Percentiles rank a stretch among this genome's conserved stretches.
phyloP scores from a whole-genome alignment of 2,329 filamentous ascomycete genomes.

The Neopestalotiopsis clavispora region DNA sequence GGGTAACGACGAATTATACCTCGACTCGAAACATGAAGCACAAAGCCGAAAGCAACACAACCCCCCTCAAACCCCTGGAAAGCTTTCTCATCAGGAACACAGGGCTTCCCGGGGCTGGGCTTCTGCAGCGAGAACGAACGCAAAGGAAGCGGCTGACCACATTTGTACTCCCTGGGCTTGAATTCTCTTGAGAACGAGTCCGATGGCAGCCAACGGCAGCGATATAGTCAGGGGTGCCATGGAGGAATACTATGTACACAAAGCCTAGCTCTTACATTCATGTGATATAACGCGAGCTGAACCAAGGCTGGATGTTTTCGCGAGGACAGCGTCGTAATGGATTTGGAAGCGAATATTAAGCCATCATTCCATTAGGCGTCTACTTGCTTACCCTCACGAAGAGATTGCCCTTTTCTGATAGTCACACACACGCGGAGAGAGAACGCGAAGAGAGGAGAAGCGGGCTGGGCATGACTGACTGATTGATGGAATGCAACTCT shows the following conservation, averaged over 20 bases:
- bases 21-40: slow-evolving; percentile 9
- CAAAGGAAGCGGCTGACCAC: slow-evolving; percentile 4
- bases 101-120: slow-evolving; percentile 3
- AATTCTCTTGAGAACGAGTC: background rate
- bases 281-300: background rate
- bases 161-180: slow-evolving; percentile 8
- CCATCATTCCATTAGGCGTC: background rate
- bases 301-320: background rate
- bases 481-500: background rate
- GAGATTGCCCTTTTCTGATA: slow-evolving; percentile 5
- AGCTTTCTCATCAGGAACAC: background rate
- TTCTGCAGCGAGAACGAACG: slow-evolving; percentile 12
- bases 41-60: background rate
- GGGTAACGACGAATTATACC: slow-evolving; percentile 11
- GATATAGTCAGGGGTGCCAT: background rate
- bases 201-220: background rate
- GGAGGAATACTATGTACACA: background rate
- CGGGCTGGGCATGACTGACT: background rate
- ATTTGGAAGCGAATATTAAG: background rate
- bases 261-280: background rate
- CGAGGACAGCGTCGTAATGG: background rate
- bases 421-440: background rate
- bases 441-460: no score
- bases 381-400: background rate
- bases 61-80: background rate